A percentile compares a stretch with the other conserved stretches of the same genome.
phyloP scores from a whole-genome alignment of 805 yeast species.

The Komagataella mondaviorum region DNA sequence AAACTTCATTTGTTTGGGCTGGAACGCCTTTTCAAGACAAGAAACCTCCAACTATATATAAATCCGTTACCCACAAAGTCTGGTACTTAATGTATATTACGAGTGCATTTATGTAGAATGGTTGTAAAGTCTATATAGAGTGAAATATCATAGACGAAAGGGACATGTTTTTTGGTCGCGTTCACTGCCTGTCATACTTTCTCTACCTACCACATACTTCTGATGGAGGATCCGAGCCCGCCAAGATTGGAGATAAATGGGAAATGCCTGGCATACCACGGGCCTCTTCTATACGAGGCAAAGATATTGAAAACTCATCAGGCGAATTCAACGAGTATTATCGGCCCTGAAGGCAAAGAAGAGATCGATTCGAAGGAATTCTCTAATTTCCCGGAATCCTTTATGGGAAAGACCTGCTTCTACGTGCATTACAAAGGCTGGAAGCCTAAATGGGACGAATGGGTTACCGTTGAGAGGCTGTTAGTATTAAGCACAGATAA shows the following conservation, averaged over 20 bases:
- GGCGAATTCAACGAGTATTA: constrained; percentile 19
- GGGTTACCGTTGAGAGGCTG: constrained; percentile 68
- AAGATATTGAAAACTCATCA: constrained; percentile 55
- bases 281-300: constrained; percentile 84
- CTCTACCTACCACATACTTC: background rate
- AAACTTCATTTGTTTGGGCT: background rate
- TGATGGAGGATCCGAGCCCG: constrained; percentile 1
- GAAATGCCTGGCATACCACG: constrained; percentile 71
- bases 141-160: background rate
- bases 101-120: background rate
- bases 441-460: constrained; percentile 94
- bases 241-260: constrained; percentile 6
- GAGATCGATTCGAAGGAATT: constrained; percentile 9
- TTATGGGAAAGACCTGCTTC: constrained; percentile 26
- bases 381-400: constrained; percentile 13
- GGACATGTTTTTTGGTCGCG: background rate
- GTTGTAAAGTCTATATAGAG: background rate
- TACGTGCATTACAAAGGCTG: constrained; percentile 89
- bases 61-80: background rate
- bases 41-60: background rate
- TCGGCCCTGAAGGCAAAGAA: constrained; percentile 2
- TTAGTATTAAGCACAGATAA: constrained; percentile 60
- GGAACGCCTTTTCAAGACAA: background rate
- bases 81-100: background rate
- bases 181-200: constrained; percentile 3